A percentile compares a stretch with the other conserved stretches of the same genome.
phyloP scores from a whole-genome alignment of 306 rosid genomes.

The Prosopis cineraria region DNA sequence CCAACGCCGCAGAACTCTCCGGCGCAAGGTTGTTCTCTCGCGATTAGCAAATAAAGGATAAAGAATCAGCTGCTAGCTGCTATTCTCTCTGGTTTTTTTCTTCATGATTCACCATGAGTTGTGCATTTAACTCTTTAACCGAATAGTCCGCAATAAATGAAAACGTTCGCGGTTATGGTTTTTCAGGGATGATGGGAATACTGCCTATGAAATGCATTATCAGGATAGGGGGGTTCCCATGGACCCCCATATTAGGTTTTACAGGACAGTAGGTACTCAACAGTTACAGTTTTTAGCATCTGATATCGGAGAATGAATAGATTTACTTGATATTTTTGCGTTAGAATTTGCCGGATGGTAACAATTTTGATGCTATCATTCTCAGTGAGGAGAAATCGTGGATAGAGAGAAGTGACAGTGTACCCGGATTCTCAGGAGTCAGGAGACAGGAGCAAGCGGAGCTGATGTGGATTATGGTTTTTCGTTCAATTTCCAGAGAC shows the following conservation, averaged over 20 bases:
- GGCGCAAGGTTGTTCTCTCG: not conserved
- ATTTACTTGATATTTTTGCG: not conserved
- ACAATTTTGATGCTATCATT: not conserved
- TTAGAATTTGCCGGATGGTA: not conserved
- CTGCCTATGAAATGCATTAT: not conserved
- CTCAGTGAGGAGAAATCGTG: slow-evolving; percentile 1
- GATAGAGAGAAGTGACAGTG: not conserved
- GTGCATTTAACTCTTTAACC: not conserved
- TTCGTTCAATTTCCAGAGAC: not conserved
- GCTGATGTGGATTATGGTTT: not conserved
- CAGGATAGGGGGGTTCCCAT: not conserved
- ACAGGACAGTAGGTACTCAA: slow-evolving; percentile 14
- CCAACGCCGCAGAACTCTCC: not conserved
- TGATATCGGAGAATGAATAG: not conserved
- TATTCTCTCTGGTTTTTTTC: not conserved
- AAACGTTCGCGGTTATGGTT: not conserved
- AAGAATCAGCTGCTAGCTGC: not conserved
- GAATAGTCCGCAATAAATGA: not conserved
- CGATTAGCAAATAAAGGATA: not conserved
- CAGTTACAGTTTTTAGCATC: not conserved
- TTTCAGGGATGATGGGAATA: not conserved
- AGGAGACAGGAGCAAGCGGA: not conserved
- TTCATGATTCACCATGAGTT: not conserved
- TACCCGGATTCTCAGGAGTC: not conserved
- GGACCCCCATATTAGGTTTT: slow-evolving; percentile 25